Evolutionary conservation across 148 eudicot genomes (phyloP).

Genomic region (Dysphania ambrosioides): DNA sequence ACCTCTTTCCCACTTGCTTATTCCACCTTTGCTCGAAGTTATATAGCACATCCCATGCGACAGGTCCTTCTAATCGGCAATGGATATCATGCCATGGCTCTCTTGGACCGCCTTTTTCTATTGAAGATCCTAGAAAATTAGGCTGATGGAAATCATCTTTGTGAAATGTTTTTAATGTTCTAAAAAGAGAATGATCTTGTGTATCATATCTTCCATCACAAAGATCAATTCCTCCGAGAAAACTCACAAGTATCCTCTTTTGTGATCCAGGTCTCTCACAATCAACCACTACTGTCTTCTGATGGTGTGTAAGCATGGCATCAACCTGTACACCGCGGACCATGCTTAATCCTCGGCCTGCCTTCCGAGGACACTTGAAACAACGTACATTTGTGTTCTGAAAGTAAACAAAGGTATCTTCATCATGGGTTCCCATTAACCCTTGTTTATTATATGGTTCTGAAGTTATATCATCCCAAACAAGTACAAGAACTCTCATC

Average conservation of each 20-base stretch:
- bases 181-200: conserved; percentile 56
- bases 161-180: conserved; percentile 51
- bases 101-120: conserved; percentile 78
- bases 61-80: conserved; percentile 73
- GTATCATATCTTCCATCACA: conserved; percentile 82
- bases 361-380: conserved; percentile 53
- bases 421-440: conserved; percentile 78
- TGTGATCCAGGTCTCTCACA: conserved; percentile 25
- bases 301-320: conserved; percentile 81
- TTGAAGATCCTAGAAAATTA: conserved; percentile 56
- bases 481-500: conserved; percentile 63
- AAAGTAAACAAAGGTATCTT: conserved; percentile 57
- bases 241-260: conserved; percentile 55
- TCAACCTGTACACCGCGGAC: conserved; percentile 52
- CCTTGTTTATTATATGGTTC: conserved; percentile 37
- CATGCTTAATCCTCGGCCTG: conserved; percentile 45
- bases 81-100: conserved; percentile 97
- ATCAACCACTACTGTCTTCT: conserved; percentile 68
- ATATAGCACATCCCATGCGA: conserved; percentile 81
- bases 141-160: conserved; percentile 75
- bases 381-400: conserved; percentile 54
- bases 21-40: conserved; percentile 88
- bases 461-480: conserved; percentile 89
- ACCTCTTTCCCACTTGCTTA: conserved; percentile 49
- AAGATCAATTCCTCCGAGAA: conserved; percentile 84